phyloP scores from a whole-genome alignment of 129 eudicot genomes.

The Logfia minima region DNA sequence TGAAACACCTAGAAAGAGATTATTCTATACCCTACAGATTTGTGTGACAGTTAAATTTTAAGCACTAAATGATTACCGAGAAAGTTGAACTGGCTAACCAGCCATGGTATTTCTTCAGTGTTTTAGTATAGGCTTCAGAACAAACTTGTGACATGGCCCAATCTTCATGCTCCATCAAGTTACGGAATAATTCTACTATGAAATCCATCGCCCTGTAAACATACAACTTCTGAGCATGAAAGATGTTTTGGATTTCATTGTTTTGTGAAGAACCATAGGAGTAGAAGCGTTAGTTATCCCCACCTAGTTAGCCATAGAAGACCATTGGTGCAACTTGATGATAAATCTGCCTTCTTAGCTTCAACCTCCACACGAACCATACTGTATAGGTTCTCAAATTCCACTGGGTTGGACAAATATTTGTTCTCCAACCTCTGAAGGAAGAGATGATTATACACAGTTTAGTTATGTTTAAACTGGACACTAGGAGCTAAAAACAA shows the following conservation, averaged over 20 bases:
- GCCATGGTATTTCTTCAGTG: constrained; percentile 91
- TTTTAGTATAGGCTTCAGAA: constrained; percentile 76
- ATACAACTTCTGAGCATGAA: constrained; percentile 16
- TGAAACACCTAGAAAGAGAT: not conserved
- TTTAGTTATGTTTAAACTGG: constrained; percentile 2
- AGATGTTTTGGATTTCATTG: not conserved
- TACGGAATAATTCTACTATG: constrained; percentile 64
- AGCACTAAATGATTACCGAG: constrained; percentile 40
- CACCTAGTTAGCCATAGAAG: constrained; percentile 93
- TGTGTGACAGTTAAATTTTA: not conserved
- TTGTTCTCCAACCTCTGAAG: constrained; percentile 75
- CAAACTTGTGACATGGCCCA: constrained; percentile 80
- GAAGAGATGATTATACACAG: constrained; percentile 3
- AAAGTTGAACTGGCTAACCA: constrained; percentile 94
- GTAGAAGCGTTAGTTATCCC: not conserved
- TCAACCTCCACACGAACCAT: constrained; percentile 80
- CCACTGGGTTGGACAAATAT: constrained; percentile 58
- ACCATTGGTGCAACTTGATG: constrained; percentile 91
- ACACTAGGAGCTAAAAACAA: not conserved
- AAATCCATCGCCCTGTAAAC: constrained; percentile 85
- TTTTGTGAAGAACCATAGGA: not conserved
- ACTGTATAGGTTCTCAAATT: constrained; percentile 70
- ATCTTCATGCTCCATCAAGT: constrained; percentile 65
- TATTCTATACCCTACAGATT: not conserved
- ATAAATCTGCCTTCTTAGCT: constrained; percentile 64